Conservation (phyloP, 176 grass and related monocot species). For the Otatea glauca region DNA sequence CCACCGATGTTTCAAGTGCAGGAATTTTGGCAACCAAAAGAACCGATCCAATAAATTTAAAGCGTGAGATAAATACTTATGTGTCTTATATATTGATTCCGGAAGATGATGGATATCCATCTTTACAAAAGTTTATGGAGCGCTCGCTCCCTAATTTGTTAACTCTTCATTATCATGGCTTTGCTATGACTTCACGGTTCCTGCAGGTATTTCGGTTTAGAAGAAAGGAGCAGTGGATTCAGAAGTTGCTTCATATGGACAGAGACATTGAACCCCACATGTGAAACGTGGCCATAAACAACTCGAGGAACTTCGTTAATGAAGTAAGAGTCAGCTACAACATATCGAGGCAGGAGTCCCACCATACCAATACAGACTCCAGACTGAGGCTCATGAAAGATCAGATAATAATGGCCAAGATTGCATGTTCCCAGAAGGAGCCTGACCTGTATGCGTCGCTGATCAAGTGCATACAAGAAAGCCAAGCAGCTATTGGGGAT, state of each 20-base stretch:
- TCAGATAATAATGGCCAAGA: slow-evolving; percentile 91
- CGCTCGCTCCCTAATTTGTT: neutral
- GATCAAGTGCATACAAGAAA: slow-evolving; percentile 76
- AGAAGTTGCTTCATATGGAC: slow-evolving; percentile 67
- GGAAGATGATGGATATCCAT: neutral
- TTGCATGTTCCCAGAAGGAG: slow-evolving; percentile 67
- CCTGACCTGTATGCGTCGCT: slow-evolving; percentile 59
- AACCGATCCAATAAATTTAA: slow-evolving; percentile 61
- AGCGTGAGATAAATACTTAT: slow-evolving; percentile 55
- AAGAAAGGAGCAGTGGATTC: slow-evolving; percentile 61
- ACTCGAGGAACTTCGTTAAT: slow-evolving; percentile 60
- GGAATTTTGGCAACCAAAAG: slow-evolving; percentile 20
- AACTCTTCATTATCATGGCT: neutral
- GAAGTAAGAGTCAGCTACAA: slow-evolving; percentile 68
- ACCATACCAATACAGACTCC: slow-evolving; percentile 59
- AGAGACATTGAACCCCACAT: slow-evolving; percentile 60
- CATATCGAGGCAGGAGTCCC: slow-evolving; percentile 72
- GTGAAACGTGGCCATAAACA: slow-evolving; percentile 54
- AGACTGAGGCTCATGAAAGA: slow-evolving; percentile 74
- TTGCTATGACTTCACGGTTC: slow-evolving; percentile 2
- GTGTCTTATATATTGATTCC: neutral
- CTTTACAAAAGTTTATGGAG: neutral
- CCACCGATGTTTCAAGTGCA: slow-evolving; percentile 36
- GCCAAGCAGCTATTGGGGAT: slow-evolving; percentile 59
- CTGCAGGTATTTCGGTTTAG: slow-evolving; percentile 62